Base-by-base conservation (phyloP, 225 moss, liverwort and hornwort genomes). In the Bryum argenteum region DNA sequence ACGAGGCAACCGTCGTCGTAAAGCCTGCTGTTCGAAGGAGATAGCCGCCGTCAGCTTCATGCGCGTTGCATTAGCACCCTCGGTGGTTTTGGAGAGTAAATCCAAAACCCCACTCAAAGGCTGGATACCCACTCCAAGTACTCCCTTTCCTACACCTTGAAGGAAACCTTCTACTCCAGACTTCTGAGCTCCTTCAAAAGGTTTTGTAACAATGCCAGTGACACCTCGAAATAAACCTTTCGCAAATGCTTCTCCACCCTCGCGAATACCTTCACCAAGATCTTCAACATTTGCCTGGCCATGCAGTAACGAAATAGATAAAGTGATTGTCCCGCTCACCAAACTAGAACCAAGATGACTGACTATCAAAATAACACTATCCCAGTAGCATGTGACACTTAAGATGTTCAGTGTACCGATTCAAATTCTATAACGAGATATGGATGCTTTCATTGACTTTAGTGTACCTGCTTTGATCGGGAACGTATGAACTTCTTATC, bases 121-220 rank as follows among this genome's bases (percentile, higher is more conserved):
- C 62, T 97, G 96, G 65, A 87, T 57, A 41, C 94, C 96, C 54
- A 91, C 96, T 76, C 96, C 96, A 65, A 97, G 88, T 6, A 97
- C 90, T 62, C 96, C 96, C 81, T 97, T 97, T 52, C 96, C 96
- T 65, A 97, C 92, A 71, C 96, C 96, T 81, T 94, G 93, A 53
- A 97, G 86, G 45, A 97, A 97, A 13, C 96, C 96, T 89, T 94
- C 96, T 23, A 97, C 76, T 73, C 96, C 96, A 47, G 96, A 87
- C 37, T 90, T 90, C 63, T 88, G 87, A 50, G 96, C 96, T 64
- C 96, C 96, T 83, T 97, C 96, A 59, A 90, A 78, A 64, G 96
- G 96, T 79, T 97, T 97, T 17, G 96, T 97, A 71, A 97, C 84
- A 75, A 97, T 97, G 74, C 96, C 96, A 28, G 96, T 97, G 15